Percentiles rank a stretch among this genome's conserved stretches.
These are phyloP conservation scores for Septoria linicola DNA, from an alignment of 2,329 filamentous ascomycete species.

Conservation along the genomic window DNA sequence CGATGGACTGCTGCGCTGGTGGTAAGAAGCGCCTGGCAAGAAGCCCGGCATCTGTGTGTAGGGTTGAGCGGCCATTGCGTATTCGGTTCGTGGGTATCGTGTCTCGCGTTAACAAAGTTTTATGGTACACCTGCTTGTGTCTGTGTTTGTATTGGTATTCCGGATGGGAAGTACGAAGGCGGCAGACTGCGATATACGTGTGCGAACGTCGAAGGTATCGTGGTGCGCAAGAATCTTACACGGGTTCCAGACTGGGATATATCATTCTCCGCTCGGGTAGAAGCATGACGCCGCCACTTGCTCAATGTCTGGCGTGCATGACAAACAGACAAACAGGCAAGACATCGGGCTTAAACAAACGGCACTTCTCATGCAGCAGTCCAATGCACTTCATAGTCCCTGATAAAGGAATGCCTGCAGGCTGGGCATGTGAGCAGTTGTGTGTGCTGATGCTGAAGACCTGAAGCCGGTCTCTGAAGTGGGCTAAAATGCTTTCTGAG, in stretches of 20 bases:
- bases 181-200: not conserved
- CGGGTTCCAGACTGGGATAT: not conserved
- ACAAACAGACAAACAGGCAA: conserved; percentile 2
- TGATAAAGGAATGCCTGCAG: too few species aligned
- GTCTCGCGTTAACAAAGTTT: not conserved
- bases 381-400: too few species aligned
- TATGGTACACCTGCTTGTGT: not conserved
- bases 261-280: not conserved
- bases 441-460: too few species aligned
- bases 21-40: conserved; percentile 11
- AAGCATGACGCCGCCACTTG: conserved; percentile 1
- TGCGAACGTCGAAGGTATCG: not conserved
- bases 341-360: not conserved
- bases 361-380: too few species aligned
- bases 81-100: too few species aligned
- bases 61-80: conserved; percentile 7
- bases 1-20: conserved; percentile 7
- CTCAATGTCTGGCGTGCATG: not conserved
- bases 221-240: conserved; percentile 4
- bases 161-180: too few species aligned
- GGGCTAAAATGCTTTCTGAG: too few species aligned
- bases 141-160: not conserved
- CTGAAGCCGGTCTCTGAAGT: too few species aligned
- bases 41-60: conserved; percentile 14
- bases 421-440: too few species aligned